These are phyloP conservation scores for Pichia cactophila DNA, from an alignment of 1,139 yeast genomes.

Conservation along the genomic window DNA sequence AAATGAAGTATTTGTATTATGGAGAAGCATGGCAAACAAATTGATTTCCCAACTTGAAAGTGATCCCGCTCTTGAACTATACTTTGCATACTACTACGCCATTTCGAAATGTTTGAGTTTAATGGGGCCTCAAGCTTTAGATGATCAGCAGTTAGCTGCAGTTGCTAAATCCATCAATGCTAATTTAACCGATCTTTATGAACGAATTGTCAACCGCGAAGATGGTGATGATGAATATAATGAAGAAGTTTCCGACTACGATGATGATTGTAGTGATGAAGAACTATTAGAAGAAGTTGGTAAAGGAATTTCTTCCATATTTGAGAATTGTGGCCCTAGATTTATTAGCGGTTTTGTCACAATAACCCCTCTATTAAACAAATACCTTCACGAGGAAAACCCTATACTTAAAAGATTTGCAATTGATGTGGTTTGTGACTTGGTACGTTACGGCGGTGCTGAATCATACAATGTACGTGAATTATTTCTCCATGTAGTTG, in stretches of 20 bases:
- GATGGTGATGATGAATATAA: constrained; percentile 67
- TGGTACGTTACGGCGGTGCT: constrained; percentile 72
- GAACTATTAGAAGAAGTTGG: constrained; percentile 81
- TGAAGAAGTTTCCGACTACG: constrained; percentile 71
- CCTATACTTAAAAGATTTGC: constrained; percentile 70
- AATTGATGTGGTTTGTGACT: constrained; percentile 69
- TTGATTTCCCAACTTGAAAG: constrained; percentile 59
- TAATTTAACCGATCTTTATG: constrained; percentile 61
- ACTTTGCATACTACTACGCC: constrained; percentile 70
- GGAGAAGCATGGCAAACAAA: constrained; percentile 67
- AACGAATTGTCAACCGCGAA: constrained; percentile 65
- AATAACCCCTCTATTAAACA: constrained; percentile 44
- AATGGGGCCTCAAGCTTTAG: constrained; percentile 56
- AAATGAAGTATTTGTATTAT: constrained; percentile 53
- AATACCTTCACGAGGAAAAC: constrained; percentile 57
- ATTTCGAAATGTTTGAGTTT: constrained; percentile 60
- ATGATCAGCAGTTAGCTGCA: constrained; percentile 47
- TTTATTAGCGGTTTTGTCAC: constrained; percentile 62
- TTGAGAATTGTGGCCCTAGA: constrained; percentile 51
- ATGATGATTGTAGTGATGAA: constrained; percentile 83
- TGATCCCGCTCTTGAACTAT: constrained; percentile 81
- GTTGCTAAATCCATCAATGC: constrained; percentile 55
- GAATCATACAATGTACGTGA: constrained; percentile 59
- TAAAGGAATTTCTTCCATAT: constrained; percentile 66
- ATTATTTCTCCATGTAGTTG: constrained; percentile 53